A percentile compares a stretch with the other conserved stretches of the same genome.
Evolutionary conservation across 805 yeast species (phyloP).

Genomic region (Myxozyma kluyveri): DNA sequence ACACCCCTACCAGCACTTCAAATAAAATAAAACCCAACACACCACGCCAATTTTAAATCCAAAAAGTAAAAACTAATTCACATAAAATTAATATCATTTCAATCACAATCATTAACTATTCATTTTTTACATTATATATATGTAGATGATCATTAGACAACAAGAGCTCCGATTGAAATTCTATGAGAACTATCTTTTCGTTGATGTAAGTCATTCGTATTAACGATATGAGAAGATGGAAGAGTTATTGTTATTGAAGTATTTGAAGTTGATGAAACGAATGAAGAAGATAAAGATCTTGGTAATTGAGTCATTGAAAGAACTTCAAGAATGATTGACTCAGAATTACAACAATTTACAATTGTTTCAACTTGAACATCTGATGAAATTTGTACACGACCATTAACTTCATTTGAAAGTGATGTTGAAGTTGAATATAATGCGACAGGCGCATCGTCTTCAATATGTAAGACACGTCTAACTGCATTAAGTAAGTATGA

Average conservation of each 20-base stretch:
- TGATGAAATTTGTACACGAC: conserved; percentile 13
- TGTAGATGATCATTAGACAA: conserved; percentile 6
- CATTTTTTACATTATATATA: too few relatives aligned
- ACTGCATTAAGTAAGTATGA: conserved; percentile 14
- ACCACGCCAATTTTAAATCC: too few relatives aligned
- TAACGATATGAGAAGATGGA: background rate
- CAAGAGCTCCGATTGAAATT: conserved; percentile 20
- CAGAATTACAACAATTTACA: background rate
- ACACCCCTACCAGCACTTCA: too few relatives aligned
- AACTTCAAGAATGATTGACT: too few relatives aligned
- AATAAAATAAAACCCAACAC: too few relatives aligned
- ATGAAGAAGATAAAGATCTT: too few relatives aligned
- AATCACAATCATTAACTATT: too few relatives aligned
- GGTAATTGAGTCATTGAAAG: too few relatives aligned
- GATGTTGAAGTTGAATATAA: conserved; percentile 8
- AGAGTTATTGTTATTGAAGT: background rate
- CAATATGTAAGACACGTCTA: conserved; percentile 10
- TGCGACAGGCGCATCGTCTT: conserved; percentile 13
- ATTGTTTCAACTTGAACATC: conserved; percentile 15
- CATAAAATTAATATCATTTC: too few relatives aligned
- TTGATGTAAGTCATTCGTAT: too few relatives aligned
- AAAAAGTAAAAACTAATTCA: too few relatives aligned
- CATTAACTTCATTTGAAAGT: conserved; percentile 4
- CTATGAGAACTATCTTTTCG: too few relatives aligned
- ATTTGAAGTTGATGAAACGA: background rate